Conservation (phyloP, 768 basidiomycete genomes). For the Imleria badia region DNA sequence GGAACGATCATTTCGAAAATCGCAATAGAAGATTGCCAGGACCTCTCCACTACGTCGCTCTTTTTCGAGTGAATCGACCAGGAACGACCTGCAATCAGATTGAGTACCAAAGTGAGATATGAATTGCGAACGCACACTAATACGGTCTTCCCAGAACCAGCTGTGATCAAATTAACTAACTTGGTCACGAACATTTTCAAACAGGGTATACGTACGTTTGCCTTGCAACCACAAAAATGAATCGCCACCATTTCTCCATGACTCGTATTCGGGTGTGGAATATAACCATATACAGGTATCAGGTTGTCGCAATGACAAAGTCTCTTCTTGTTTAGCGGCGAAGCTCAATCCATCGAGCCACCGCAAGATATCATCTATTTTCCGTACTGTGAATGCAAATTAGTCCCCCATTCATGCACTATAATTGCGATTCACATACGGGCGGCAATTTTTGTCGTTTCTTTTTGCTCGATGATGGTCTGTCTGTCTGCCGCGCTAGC, state of each 20-base stretch:
- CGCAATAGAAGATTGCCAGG: constrained; percentile 18
- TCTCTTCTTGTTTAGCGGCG: constrained; percentile 11
- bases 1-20: constrained; percentile 8
- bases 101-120: not conserved
- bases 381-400: not conserved
- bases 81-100: not conserved
- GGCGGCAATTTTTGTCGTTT: not conserved
- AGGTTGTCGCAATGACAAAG: constrained; percentile 3
- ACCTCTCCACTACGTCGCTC: not conserved
- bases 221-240: constrained; percentile 18
- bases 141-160: constrained; percentile 20
- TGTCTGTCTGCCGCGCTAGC: no score
- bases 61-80: constrained; percentile 2
- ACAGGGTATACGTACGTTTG: constrained; percentile 11
- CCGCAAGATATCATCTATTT: constrained; percentile 6
- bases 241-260: not conserved
- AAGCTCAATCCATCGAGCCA: constrained; percentile 15
- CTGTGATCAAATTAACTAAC: not conserved
- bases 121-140: constrained; percentile 7
- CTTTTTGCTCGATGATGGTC: no score
- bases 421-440: not conserved
- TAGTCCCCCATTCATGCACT: not conserved
- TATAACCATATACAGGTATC: constrained; percentile 15
- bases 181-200: not conserved
- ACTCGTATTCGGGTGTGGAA: not conserved